Percentiles rank a stretch among this genome's conserved stretches.
phyloP scores from a whole-genome alignment of 306 rosid genomes.

The Canavalia gladiata region DNA sequence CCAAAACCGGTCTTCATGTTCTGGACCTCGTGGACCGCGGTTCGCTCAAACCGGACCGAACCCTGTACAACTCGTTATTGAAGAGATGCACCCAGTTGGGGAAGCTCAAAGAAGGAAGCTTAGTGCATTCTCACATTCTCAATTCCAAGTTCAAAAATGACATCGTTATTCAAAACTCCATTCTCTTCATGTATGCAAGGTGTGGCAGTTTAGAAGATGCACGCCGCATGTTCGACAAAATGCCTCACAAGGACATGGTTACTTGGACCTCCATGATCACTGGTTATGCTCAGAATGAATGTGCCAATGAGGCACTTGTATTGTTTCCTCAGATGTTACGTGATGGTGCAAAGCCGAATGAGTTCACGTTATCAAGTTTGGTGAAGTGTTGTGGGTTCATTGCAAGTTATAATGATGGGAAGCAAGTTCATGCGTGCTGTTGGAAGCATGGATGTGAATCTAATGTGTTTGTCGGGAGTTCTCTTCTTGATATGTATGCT shows the following conservation, averaged over 20 bases:
- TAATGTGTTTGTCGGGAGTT: constrained; percentile 62
- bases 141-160: constrained; percentile 46
- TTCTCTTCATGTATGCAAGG: constrained; percentile 53
- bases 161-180: constrained; percentile 49
- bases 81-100: constrained; percentile 56
- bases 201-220: constrained; percentile 55
- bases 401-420: constrained; percentile 50
- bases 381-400: constrained; percentile 52
- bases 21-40: constrained; percentile 57
- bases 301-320: constrained; percentile 44
- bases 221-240: constrained; percentile 52
- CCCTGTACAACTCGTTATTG: constrained; percentile 48
- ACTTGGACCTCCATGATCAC: constrained; percentile 67
- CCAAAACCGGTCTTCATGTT: constrained; percentile 52
- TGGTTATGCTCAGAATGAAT: constrained; percentile 60
- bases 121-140: constrained; percentile 55
- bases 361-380: constrained; percentile 56
- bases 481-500: constrained; percentile 67
- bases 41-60: constrained; percentile 50
- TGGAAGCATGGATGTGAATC: constrained; percentile 51
- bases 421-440: constrained; percentile 56
- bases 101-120: constrained; percentile 54
- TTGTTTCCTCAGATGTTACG: constrained; percentile 54
- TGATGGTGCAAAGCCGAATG: constrained; percentile 50
- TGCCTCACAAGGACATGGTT: constrained; percentile 51